phyloP scores from a whole-genome alignment of 768 basidiomycete genomes.

The Hypholoma sublateritium region DNA sequence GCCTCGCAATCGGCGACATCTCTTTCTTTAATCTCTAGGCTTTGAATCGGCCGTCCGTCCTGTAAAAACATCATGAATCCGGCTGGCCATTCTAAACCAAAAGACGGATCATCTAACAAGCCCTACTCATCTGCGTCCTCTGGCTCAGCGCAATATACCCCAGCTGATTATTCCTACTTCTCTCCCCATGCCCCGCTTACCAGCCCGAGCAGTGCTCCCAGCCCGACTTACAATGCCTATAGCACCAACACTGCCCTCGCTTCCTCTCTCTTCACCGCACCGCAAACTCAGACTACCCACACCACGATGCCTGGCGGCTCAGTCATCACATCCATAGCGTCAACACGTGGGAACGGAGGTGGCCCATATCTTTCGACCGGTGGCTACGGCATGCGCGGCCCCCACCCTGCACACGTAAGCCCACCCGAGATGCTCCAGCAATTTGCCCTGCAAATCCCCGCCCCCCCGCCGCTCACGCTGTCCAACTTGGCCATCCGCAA shows the following conservation, averaged over 20 bases:
- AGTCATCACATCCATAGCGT: constrained; percentile 18
- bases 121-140: too few relatives aligned
- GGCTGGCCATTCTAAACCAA: too few relatives aligned
- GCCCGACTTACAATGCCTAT: not conserved
- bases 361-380: not conserved
- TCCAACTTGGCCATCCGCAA: constrained; percentile 20
- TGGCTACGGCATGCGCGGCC: constrained; percentile 4
- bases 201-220: constrained; percentile 9
- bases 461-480: constrained; percentile 24
- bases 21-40: too few relatives aligned
- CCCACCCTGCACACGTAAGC: constrained; percentile 5
- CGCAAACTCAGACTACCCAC: constrained; percentile 13
- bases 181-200: constrained; percentile 17
- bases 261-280: not conserved
- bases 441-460: constrained; percentile 28
- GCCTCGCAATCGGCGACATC: too few relatives aligned
- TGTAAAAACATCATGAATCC: too few relatives aligned
- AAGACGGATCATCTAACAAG: too few relatives aligned
- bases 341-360: too few relatives aligned
- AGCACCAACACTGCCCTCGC: constrained; percentile 4
- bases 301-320: constrained; percentile 18
- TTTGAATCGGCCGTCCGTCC: too few relatives aligned
- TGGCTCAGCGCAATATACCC: too few relatives aligned
- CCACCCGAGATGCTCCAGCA: constrained; percentile 21
- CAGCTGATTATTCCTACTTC: constrained; percentile 13